Evolutionary conservation across 176 grass and related monocot genomes (phyloP).

Genomic region (Tillandsia leiboldiana): DNA sequence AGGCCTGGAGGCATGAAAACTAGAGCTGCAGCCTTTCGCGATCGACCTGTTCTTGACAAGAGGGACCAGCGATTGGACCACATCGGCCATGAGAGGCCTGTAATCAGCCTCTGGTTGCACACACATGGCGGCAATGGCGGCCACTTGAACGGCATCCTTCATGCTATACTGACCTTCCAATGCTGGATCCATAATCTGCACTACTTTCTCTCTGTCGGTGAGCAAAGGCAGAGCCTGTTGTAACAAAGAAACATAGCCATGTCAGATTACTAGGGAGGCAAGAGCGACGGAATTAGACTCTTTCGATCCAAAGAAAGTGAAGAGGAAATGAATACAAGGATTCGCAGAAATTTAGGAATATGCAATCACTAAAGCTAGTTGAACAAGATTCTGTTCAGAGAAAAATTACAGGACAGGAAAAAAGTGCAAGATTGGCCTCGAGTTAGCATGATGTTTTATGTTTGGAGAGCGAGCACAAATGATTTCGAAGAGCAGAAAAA

Average conservation of each 20-base stretch:
- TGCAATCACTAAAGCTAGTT: not conserved
- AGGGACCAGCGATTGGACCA: constrained; percentile 86
- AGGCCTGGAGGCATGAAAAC: constrained; percentile 26
- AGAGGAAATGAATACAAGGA: too few relatives aligned
- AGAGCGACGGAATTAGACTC: too few relatives aligned
- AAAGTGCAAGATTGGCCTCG: not conserved
- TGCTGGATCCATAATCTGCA: constrained; percentile 80
- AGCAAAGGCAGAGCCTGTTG: constrained; percentile 74
- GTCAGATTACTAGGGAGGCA: constrained; percentile 8
- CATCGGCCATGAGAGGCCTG: constrained; percentile 92
- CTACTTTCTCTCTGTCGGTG: constrained; percentile 83
- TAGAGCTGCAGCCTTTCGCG: constrained; percentile 37
- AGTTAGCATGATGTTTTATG: too few relatives aligned
- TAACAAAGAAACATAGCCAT: constrained; percentile 13
- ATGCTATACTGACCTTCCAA: constrained; percentile 89
- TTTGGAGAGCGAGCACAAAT: too few relatives aligned
- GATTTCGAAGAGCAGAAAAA: too few relatives aligned
- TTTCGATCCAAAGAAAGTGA: too few relatives aligned
- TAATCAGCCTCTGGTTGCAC: constrained; percentile 97
- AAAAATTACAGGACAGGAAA: not conserved
- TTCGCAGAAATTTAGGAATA: too few relatives aligned
- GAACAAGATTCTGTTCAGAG: not conserved
- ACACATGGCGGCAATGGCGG: constrained; percentile 97
- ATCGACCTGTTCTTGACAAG: constrained; percentile 61
- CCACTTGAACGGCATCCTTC: constrained; percentile 98